A percentile compares a stretch with the other conserved stretches of the same genome.
phyloP scores from a whole-genome alignment of 352 stramenopile genomes.

The Blastocystis sp. region DNA sequence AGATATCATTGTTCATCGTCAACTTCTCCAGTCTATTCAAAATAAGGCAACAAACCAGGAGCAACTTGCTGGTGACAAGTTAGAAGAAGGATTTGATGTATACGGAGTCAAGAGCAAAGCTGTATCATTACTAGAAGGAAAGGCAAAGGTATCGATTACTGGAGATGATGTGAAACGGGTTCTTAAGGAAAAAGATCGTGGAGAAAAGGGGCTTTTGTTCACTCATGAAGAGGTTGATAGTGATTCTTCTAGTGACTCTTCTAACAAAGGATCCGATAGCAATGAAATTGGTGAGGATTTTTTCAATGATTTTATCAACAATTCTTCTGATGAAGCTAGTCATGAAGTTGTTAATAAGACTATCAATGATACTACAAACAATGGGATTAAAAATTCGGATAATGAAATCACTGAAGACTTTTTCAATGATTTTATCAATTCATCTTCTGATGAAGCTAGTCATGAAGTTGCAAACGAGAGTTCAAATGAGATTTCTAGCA shows the following conservation, averaged over 20 bases:
- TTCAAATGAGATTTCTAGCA: neutral
- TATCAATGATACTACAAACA: neutral
- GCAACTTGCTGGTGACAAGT: neutral
- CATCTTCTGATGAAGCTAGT: neutral
- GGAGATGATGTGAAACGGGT: constrained; percentile 1
- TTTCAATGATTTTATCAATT: neutral
- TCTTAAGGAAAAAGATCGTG: neutral
- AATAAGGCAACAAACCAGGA: neutral
- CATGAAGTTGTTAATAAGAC: neutral
- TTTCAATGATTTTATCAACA: constrained; percentile 10
- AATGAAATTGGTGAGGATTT: neutral
- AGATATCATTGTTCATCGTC: constrained; percentile 64
- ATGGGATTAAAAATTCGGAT: neutral
- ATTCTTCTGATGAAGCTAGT: neutral
- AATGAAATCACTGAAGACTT: neutral
- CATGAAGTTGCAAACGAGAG: neutral
- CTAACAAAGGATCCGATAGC: neutral
- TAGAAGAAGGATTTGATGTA: constrained; percentile 41
- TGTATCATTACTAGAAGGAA: neutral
- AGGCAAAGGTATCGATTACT: neutral
- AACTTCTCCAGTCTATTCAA: constrained; percentile 48
- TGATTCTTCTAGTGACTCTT: neutral
- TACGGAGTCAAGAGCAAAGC: neutral
- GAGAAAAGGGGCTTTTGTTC: neutral
- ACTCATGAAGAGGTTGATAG: neutral